These are phyloP conservation scores for Lepidopterella palustris DNA, from an alignment of 495 filamentous ascomycete species.

Conservation along the genomic window DNA sequence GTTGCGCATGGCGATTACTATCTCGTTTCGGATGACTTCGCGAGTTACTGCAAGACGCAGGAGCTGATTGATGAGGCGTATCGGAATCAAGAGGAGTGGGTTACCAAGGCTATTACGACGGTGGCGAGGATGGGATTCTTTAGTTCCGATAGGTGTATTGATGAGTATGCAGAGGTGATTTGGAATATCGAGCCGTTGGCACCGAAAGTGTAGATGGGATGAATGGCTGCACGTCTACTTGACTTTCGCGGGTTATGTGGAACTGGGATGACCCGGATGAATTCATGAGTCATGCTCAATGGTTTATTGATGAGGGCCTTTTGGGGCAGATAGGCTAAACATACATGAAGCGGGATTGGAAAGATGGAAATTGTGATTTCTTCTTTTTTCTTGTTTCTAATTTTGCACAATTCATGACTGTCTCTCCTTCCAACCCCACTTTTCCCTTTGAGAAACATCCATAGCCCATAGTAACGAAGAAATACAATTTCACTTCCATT, in stretches of 20 bases:
- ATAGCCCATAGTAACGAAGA: too few relatives aligned
- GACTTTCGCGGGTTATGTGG: too few relatives aligned
- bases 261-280: too few relatives aligned
- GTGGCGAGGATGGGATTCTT: constrained; percentile 97
- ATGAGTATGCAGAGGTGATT: constrained; percentile 94
- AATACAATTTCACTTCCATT: neutral
- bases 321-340: too few relatives aligned
- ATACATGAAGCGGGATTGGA: too few relatives aligned
- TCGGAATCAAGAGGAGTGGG: constrained; percentile 84
- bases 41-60: constrained; percentile 85
- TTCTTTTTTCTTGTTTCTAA: too few relatives aligned
- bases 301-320: too few relatives aligned
- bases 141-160: constrained; percentile 89
- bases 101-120: constrained; percentile 77
- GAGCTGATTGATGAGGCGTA: constrained; percentile 84
- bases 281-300: too few relatives aligned
- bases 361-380: too few relatives aligned
- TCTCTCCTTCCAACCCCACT: neutral
- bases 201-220: constrained; percentile 31
- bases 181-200: constrained; percentile 86
- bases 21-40: constrained; percentile 94
- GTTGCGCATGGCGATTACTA: constrained; percentile 95
- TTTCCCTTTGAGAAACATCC: neutral
- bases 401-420: neutral
- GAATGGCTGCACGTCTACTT: too few relatives aligned